Conservation (phyloP, 306 rosid genomes). For the Vigna mungo region DNA sequence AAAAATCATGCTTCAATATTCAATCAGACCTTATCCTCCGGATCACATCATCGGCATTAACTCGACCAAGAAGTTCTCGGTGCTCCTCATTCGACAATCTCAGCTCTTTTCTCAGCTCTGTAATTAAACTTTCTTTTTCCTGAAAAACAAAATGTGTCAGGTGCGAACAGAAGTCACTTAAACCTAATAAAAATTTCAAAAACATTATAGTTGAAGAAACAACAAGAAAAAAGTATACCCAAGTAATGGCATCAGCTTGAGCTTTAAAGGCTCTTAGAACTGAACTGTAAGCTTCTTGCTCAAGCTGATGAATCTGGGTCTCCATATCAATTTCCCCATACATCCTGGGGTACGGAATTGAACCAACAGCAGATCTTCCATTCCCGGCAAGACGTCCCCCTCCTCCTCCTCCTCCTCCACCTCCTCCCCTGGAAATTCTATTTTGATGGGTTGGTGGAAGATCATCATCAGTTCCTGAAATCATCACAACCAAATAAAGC, state of each 20-base stretch:
- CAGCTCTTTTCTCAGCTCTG: conserved; percentile 91
- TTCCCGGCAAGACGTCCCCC: conserved; percentile 88
- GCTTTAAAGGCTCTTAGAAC: conserved; percentile 99
- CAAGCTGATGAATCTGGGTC: conserved; percentile 93
- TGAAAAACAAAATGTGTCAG: conserved; percentile 57
- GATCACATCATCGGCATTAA: conserved; percentile 87
- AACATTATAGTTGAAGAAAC: conserved; percentile 50
- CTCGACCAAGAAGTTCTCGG: conserved; percentile 91
- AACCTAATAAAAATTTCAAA: conserved; percentile 54
- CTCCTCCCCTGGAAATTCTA: conserved; percentile 89
- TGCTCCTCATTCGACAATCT: conserved; percentile 94
- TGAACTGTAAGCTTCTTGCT: conserved; percentile 97
- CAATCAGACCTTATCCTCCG: conserved; percentile 79
- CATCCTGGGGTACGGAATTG: conserved; percentile 82
- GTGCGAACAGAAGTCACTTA: conserved; percentile 58
- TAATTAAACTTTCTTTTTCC: conserved; percentile 94
- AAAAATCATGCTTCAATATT: conserved; percentile 40
- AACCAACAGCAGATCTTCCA: conserved; percentile 83
- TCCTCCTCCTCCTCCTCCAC: conserved; percentile 92
- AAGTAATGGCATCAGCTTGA: conserved; percentile 97
- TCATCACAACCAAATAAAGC: conserved; percentile 21
- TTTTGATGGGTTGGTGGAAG: conserved; percentile 86
- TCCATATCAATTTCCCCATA: conserved; percentile 92
- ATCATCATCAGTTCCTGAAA: conserved; percentile 89
- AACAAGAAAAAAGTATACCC: conserved; percentile 68